Conservation (phyloP, 1,284 basidiomycete species). For the Rhodotorula sp. region DNA sequence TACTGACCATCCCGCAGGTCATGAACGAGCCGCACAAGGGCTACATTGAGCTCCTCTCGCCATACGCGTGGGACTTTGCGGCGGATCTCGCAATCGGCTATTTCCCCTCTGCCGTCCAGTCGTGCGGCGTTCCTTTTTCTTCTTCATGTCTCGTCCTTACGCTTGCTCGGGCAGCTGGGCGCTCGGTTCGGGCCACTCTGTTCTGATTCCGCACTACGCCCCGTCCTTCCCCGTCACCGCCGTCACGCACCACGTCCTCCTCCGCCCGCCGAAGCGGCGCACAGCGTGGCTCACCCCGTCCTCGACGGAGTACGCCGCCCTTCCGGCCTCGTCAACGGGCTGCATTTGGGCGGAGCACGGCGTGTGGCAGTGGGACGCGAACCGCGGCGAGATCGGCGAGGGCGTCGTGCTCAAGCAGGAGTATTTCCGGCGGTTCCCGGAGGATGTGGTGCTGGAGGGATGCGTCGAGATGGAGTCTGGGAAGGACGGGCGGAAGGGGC, state of each 20-base stretch:
- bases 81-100: conserved; percentile 87
- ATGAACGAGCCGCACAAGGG: conserved; percentile 97
- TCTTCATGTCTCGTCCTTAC: neutral
- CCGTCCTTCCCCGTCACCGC: conserved; percentile 85
- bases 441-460: conserved; percentile 60
- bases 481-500: conserved; percentile 3
- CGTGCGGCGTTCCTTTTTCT: conserved; percentile 48
- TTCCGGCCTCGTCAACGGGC: conserved; percentile 64
- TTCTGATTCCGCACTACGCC: conserved; percentile 69
- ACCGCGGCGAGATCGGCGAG: conserved; percentile 57
- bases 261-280: conserved; percentile 50
- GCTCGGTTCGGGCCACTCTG: conserved; percentile 75
- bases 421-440: conserved; percentile 76
- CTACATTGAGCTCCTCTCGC: conserved; percentile 77
- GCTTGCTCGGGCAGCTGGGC: conserved; percentile 52
- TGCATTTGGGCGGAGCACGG: conserved; percentile 53
- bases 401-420: conserved; percentile 78
- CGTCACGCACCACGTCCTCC: conserved; percentile 53
- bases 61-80: conserved; percentile 87
- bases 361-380: conserved; percentile 85
- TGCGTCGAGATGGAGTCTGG: conserved; percentile 31
- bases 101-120: conserved; percentile 55
- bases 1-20: conserved; percentile 12
- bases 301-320: neutral
- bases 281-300: conserved; percentile 57